Evolutionary conservation across 2,329 filamentous ascomycete genomes (phyloP).

Genomic region (Alternaria arborescens): DNA sequence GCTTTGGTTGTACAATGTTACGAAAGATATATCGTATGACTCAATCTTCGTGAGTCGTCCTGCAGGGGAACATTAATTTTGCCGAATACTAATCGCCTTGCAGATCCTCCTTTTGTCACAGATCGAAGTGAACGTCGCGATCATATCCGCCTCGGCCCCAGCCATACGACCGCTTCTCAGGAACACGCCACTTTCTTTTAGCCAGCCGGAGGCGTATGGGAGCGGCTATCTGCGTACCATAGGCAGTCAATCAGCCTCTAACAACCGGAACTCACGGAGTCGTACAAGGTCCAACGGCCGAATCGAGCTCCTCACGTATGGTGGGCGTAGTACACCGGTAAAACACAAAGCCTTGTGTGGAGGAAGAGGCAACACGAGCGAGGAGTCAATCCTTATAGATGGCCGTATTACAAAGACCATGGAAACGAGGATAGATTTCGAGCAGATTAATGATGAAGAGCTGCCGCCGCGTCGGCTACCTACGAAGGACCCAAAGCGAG

Average conservation of each 20-base stretch:
- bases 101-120: constrained; percentile 50
- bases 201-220: neutral
- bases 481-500: neutral
- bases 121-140: constrained; percentile 54
- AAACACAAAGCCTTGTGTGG: neutral
- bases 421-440: neutral
- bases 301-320: neutral
- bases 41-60: constrained; percentile 22
- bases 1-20: constrained; percentile 28
- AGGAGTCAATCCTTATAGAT: neutral
- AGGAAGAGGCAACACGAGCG: neutral
- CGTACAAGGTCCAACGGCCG: neutral
- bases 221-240: neutral
- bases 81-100: neutral
- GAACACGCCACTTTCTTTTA: neutral
- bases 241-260: too few species aligned
- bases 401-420: neutral
- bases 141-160: constrained; percentile 52
- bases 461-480: neutral
- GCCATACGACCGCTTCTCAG: constrained; percentile 49
- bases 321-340: neutral
- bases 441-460: neutral
- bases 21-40: constrained; percentile 27
- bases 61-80: neutral
- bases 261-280: too few species aligned